Conservation (phyloP, 2,329 filamentous ascomycete species). For the Madurella fahalii region DNA sequence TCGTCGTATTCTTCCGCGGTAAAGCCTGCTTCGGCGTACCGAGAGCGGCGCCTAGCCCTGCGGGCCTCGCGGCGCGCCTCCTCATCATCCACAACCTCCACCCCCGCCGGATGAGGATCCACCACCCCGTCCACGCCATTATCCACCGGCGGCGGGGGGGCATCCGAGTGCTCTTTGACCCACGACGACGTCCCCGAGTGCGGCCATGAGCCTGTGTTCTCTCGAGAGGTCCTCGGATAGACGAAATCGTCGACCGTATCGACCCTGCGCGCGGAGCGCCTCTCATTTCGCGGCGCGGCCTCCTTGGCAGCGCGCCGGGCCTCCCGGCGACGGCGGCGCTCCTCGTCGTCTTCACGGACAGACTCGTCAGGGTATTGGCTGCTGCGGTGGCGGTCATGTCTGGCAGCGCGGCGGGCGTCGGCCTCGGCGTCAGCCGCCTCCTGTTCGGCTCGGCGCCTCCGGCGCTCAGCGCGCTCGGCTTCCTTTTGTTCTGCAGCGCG, state of each 20-base stretch:
- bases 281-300: conserved; percentile 37
- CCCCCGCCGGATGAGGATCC: conserved; percentile 31
- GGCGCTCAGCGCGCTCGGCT: conserved; percentile 43
- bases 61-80: conserved; percentile 48
- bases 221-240: conserved; percentile 39
- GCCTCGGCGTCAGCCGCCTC: conserved; percentile 45
- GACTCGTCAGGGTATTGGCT: conserved; percentile 40
- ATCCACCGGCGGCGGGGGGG: conserved; percentile 49
- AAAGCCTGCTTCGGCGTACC: conserved; percentile 37
- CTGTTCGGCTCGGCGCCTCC: conserved; percentile 46
- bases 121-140: conserved; percentile 2
- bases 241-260: conserved; percentile 43
- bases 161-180: conserved; percentile 62
- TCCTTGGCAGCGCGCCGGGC: conserved; percentile 44
- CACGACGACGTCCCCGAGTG: conserved; percentile 62
- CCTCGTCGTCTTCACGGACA: conserved; percentile 19
- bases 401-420: conserved; percentile 43
- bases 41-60: conserved; percentile 42
- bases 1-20: conserved; percentile 32
- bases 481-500: conserved; percentile 46
- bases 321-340: conserved; percentile 51
- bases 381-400: conserved; percentile 44
- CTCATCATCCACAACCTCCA: conserved; percentile 46
- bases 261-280: conserved; percentile 39
- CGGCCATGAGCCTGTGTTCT: conserved; percentile 47